These are phyloP conservation scores for Chrysanthemum makinoi DNA, from an alignment of 129 eudicot species.

Conservation along the genomic window DNA sequence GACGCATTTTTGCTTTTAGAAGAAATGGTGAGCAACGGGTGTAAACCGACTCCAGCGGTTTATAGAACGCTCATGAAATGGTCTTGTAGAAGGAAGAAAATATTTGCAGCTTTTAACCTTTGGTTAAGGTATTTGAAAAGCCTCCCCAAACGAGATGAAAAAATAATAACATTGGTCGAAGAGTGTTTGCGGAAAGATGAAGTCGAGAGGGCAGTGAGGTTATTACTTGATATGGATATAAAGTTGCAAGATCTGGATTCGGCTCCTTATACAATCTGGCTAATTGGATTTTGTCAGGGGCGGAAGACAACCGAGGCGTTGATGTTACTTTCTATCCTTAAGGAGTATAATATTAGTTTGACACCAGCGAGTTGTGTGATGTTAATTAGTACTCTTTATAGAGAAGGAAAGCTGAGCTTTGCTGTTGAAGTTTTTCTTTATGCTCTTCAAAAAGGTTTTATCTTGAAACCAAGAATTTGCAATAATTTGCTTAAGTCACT, in stretches of 20 bases:
- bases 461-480: constrained; percentile 56
- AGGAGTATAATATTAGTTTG: constrained; percentile 40
- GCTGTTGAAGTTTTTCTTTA: constrained; percentile 55
- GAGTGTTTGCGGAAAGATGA: constrained; percentile 50
- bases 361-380: constrained; percentile 72
- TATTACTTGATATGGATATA: constrained; percentile 49
- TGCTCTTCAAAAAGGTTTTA: constrained; percentile 50
- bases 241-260: constrained; percentile 42
- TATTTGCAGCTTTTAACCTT: constrained; percentile 38
- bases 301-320: constrained; percentile 50
- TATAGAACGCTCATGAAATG: constrained; percentile 71
- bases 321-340: constrained; percentile 46
- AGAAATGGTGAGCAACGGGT: constrained; percentile 49
- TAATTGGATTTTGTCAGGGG: constrained; percentile 44
- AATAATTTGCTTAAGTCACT: constrained; percentile 47
- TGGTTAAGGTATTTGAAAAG: constrained; percentile 63
- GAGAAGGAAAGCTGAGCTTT: constrained; percentile 37
- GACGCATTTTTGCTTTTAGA: constrained; percentile 51
- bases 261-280: constrained; percentile 51
- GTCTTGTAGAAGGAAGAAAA: constrained; percentile 60
- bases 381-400: constrained; percentile 52
- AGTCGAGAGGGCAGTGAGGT: constrained; percentile 47
- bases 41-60: constrained; percentile 41
- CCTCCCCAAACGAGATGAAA: constrained; percentile 39
- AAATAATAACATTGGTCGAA: constrained; percentile 38